phyloP scores from a whole-genome alignment of 2,329 filamentous ascomycete species.

The Pseudogymnoascus sp. region DNA sequence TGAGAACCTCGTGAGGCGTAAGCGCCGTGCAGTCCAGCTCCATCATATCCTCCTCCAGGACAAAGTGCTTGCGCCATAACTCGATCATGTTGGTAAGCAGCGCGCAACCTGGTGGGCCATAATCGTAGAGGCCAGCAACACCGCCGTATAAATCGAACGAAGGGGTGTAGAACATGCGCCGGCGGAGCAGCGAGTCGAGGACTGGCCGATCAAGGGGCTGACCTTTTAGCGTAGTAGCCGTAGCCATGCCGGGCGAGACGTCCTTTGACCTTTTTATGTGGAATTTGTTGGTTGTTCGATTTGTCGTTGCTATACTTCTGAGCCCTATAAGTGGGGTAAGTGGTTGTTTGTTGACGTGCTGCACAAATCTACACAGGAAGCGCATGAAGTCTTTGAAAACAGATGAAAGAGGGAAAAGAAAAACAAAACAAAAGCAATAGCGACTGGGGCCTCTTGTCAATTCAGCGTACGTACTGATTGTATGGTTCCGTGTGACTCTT shows the following conservation, averaged over 20 bases:
- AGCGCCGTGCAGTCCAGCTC: slow-evolving; percentile 79
- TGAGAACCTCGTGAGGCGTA: slow-evolving; percentile 86
- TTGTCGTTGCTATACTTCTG: slow-evolving; percentile 33
- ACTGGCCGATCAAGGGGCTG: slow-evolving; percentile 75
- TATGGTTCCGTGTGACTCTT: background rate
- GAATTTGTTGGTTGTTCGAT: slow-evolving; percentile 20
- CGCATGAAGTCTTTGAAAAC: slow-evolving; percentile 29
- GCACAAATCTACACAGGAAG: slow-evolving; percentile 31
- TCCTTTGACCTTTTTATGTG: slow-evolving; percentile 29
- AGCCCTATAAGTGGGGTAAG: slow-evolving; percentile 19
- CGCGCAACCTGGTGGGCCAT: slow-evolving; percentile 60
- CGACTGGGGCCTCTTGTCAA: background rate
- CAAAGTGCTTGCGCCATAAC: slow-evolving; percentile 66
- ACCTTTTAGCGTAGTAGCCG: slow-evolving; percentile 73
- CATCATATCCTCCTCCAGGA: slow-evolving; percentile 65
- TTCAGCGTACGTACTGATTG: slow-evolving; percentile 7
- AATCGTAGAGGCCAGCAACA: slow-evolving; percentile 70
- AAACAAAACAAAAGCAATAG: background rate
- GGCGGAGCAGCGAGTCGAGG: slow-evolving; percentile 77
- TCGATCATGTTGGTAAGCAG: slow-evolving; percentile 63
- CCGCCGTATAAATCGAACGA: slow-evolving; percentile 94
- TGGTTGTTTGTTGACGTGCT: slow-evolving; percentile 23
- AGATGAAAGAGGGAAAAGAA: slow-evolving; percentile 1
- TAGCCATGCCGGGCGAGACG: slow-evolving; percentile 40
- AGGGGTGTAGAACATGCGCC: slow-evolving; percentile 89